Evolutionary conservation across 257 asterid species (phyloP).

Genomic region (Euphrasia confusa): DNA sequence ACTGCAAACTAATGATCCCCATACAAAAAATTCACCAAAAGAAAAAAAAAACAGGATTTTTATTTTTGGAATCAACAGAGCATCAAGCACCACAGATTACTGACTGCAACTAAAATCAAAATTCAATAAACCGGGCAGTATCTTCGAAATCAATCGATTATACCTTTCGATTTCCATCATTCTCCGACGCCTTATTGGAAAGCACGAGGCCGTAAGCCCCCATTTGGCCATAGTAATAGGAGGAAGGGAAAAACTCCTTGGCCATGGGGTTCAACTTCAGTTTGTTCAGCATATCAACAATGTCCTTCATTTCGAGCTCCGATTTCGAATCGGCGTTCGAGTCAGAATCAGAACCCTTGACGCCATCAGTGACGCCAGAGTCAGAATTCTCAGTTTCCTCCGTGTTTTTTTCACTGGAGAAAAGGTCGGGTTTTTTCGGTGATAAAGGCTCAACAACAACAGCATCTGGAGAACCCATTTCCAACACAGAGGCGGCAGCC

Average conservation of each 20-base stretch:
- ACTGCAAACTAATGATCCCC: too few species aligned
- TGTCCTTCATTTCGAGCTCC: constrained; percentile 51
- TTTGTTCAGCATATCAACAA: constrained; percentile 61
- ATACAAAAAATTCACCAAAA: too few species aligned
- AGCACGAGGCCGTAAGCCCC: constrained; percentile 37
- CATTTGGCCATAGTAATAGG: constrained; percentile 47
- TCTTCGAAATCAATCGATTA: background rate
- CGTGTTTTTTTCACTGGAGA: constrained; percentile 15
- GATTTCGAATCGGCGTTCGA: constrained; percentile 47
- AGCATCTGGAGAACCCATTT: constrained; percentile 35
- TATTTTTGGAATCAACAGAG: background rate
- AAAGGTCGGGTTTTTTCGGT: background rate
- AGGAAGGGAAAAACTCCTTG: constrained; percentile 58
- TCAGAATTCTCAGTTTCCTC: constrained; percentile 31
- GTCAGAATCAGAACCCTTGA: constrained; percentile 41
- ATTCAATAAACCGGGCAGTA: background rate
- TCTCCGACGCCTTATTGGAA: constrained; percentile 35
- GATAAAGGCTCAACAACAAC: too few species aligned
- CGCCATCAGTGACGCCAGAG: constrained; percentile 23
- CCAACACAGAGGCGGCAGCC: constrained; percentile 60
- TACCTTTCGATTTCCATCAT: constrained; percentile 66
- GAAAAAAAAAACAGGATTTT: too few species aligned
- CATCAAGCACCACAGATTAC: background rate
- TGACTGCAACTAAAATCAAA: background rate
- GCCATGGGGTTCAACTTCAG: constrained; percentile 47